Base-by-base conservation (phyloP, 1,139 yeast genomes). In the Blastobotrys persicus region DNA sequence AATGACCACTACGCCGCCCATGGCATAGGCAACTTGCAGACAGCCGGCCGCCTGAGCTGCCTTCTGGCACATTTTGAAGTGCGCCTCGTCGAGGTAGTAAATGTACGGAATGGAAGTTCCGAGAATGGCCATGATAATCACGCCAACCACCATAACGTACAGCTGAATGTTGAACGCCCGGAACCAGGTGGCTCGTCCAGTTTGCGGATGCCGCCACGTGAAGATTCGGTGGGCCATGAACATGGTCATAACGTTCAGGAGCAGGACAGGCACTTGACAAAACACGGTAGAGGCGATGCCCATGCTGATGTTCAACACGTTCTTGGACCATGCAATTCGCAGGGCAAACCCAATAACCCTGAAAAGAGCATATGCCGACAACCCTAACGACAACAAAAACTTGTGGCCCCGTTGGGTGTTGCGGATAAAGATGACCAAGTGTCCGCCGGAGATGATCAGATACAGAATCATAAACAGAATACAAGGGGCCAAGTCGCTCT, bases 191-290 rank as follows among this genome's bases (percentile, higher is more conserved):
- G 80, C 67, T 23, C 83, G 75, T 49, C 92, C 94, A 23, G 85
- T 79, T 43, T 81, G 84, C 2, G 95, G 94, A 62, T 86, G 94
- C 62, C 87, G 73, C 88, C 92, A 84, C 5, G 92, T 83, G 68
- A 85, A 85, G 38, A 86, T 73, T 59, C 95, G 76, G 64, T 85
- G 92, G 4, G 89, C 89, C 53, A 85, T 71, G 44, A 85, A 77
- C 66, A 85, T 75, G 61, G 83, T 59, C 42, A 82, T 76, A 2
- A 81, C 73, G 44, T 59, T 60, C 37, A 64, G 45, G 44, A 53
- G 16, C 81, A 84, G 53, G 32, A 63, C 66, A 1, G 72, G 65
- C 3, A 83, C 68, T 54, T 83, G 76, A 42, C 77, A 65, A 51
- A 85, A 76, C 31, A 85, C 80, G 44, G 77, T 80, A 28, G 84